Conservation (phyloP, 2,329 filamentous ascomycete species). For the Fusarium sp. region DNA sequence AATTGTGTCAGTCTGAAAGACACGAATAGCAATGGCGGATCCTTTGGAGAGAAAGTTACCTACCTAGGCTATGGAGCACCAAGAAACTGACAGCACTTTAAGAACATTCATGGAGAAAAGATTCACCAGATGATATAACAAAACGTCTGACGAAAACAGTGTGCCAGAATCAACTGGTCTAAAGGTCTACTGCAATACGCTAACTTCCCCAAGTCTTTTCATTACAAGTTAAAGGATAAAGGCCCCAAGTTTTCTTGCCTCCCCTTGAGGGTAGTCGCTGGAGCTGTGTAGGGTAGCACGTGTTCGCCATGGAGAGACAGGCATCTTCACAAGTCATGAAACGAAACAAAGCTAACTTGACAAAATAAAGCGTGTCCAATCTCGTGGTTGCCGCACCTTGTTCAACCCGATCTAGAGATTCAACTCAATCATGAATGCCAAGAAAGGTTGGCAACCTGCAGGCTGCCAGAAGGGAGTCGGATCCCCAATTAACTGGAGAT, state of each 20-base stretch:
- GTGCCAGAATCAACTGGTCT: no score
- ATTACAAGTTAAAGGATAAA: neutral
- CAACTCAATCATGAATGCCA: constrained; percentile 22
- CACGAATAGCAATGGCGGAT: neutral
- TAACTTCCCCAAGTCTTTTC: neutral
- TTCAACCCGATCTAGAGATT: constrained; percentile 30
- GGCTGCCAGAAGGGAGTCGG: neutral
- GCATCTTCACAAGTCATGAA: constrained; percentile 38
- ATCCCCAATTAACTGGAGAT: constrained; percentile 5
- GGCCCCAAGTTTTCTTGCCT: neutral
- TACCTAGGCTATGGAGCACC: neutral
- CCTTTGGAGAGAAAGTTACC: neutral
- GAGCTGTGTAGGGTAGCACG: constrained; percentile 24
- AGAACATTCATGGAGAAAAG: neutral
- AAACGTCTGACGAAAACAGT: no score
- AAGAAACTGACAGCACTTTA: neutral
- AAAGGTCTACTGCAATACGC: neutral
- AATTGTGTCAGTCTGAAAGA: neutral
- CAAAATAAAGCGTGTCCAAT: constrained; percentile 25
- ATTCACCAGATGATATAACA: neutral
- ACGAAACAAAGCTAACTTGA: constrained; percentile 23
- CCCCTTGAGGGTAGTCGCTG: neutral
- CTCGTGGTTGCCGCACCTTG: constrained; percentile 27
- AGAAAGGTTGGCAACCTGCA: constrained; percentile 8
- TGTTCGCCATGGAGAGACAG: constrained; percentile 20